Evolutionary conservation across 2,329 filamentous ascomycete species (phyloP), one percentile per base, ranked within the genome.

Genomic region (Hysterium pulicare): DNA sequence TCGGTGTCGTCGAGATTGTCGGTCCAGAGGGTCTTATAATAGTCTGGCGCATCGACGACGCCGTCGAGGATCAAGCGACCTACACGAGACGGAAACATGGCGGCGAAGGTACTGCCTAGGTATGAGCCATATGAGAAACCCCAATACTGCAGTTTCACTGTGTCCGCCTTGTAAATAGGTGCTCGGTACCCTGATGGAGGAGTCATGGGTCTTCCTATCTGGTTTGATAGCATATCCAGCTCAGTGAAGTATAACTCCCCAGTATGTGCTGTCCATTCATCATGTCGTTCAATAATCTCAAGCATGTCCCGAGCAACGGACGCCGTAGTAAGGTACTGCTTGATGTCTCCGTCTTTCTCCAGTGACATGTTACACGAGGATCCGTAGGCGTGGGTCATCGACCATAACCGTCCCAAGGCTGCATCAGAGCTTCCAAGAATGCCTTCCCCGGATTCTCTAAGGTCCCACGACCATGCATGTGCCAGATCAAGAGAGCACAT

Each of bases 251-350:
- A 15, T 20, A 15, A 15, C 38, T 20, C 22, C 4, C 54, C 38
- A 8, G 48, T 51, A 40, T 13, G 17, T 34, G 32, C 32, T 55
- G 24, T 38, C 54, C 61, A 71, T 20, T 68, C 60, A 6, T 63
- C 70, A 32, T 72, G 64, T 23, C 52, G 61, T 46, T 77, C 73
- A 9, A 71, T 60, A 26, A 77, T 66, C 31, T 70, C 66, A 6
- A 77, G 55, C 71, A 77, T 76, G 46, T 78, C 74, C 30, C 68
- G 58, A 2, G 71, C 73, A 2, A 73, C 71, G 19, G 66, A 69
- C 2, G 72, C 70, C 0, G 74, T 76, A 13, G 68, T 69, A 34
- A 73, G 59, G 51, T 71, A 72, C 36, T 64, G 57, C 45, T 67
- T 67, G 48, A 72, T 69, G 30, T 71, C 66, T 26, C 58, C 49